phyloP scores from a whole-genome alignment of 257 asterid species.

The Nyctanthes arbortristis region DNA sequence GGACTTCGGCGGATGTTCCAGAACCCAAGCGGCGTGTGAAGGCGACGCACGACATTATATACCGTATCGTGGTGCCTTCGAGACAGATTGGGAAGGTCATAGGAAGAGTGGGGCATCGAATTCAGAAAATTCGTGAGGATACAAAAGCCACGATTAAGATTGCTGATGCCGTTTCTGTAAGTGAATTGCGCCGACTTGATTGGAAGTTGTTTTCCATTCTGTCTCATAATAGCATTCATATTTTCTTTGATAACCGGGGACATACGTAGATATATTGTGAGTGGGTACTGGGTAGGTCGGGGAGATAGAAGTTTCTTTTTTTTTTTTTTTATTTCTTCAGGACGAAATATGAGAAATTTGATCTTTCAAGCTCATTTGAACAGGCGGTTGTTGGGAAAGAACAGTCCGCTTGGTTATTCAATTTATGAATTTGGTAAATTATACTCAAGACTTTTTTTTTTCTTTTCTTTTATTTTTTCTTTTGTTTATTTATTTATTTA shows the following conservation, averaged over 20 bases:
- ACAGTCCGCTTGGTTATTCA: neutral
- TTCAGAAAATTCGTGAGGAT: conserved; percentile 92
- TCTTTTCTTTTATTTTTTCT: too few relatives aligned
- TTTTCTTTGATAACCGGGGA: neutral
- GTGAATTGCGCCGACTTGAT: conserved; percentile 4
- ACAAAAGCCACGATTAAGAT: conserved; percentile 80
- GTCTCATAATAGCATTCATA: neutral
- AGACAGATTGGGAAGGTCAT: conserved; percentile 96
- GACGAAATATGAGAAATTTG: neutral
- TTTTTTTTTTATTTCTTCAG: neutral
- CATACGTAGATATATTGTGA: too few relatives aligned
- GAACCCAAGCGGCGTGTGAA: conserved; percentile 71
- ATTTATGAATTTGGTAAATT: neutral
- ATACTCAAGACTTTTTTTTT: too few relatives aligned
- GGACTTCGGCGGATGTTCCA: conserved; percentile 47
- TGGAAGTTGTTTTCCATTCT: neutral
- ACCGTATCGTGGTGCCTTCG: conserved; percentile 87
- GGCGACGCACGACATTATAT: conserved; percentile 66
- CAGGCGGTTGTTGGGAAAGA: neutral
- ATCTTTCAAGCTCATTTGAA: neutral
- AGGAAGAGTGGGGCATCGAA: conserved; percentile 85
- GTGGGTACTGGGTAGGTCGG: too few relatives aligned
- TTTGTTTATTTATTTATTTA: too few relatives aligned
- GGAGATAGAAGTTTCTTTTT: too few relatives aligned
- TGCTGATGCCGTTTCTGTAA: conserved; percentile 76